These are phyloP conservation scores for Persicaria maculosa DNA, from an alignment of 148 eudicot species.

Conservation along the genomic window DNA sequence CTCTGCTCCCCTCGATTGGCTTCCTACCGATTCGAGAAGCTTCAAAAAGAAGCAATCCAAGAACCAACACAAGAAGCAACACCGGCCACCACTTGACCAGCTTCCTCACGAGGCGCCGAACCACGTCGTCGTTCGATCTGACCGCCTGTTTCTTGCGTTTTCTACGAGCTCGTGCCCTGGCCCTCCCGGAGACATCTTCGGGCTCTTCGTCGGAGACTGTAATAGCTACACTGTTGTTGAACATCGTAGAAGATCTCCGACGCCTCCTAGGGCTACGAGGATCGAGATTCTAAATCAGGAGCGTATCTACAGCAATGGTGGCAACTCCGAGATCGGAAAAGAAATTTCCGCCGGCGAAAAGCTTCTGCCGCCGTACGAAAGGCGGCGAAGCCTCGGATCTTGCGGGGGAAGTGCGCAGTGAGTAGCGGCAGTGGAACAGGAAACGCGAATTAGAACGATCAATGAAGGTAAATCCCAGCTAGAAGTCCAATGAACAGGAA, in stretches of 20 bases:
- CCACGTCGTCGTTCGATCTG: slow-evolving; percentile 20
- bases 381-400: neutral
- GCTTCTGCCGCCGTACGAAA: neutral
- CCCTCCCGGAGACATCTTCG: slow-evolving; percentile 31
- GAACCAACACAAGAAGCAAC: slow-evolving; percentile 42
- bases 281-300: neutral
- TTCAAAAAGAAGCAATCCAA: slow-evolving; percentile 50
- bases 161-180: slow-evolving; percentile 32
- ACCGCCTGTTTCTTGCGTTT: slow-evolving; percentile 39
- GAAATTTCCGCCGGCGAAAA: neutral
- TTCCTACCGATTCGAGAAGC: slow-evolving; percentile 37
- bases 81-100: slow-evolving; percentile 61
- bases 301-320: neutral
- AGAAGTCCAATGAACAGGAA: too few relatives aligned
- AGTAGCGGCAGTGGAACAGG: neutral
- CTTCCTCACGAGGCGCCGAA: slow-evolving; percentile 19
- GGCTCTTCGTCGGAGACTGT: slow-evolving; percentile 50
- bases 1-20: slow-evolving; percentile 10
- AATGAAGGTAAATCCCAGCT: too few relatives aligned
- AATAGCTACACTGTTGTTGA: slow-evolving; percentile 38
- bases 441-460: too few relatives aligned
- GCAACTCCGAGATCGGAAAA: neutral
- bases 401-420: neutral
- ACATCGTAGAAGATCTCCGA: slow-evolving; percentile 15
- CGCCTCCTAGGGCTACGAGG: neutral